These are phyloP conservation scores for Drechmeria coniospora DNA, from an alignment of 2,329 filamentous ascomycete genomes.

Conservation along the genomic window DNA sequence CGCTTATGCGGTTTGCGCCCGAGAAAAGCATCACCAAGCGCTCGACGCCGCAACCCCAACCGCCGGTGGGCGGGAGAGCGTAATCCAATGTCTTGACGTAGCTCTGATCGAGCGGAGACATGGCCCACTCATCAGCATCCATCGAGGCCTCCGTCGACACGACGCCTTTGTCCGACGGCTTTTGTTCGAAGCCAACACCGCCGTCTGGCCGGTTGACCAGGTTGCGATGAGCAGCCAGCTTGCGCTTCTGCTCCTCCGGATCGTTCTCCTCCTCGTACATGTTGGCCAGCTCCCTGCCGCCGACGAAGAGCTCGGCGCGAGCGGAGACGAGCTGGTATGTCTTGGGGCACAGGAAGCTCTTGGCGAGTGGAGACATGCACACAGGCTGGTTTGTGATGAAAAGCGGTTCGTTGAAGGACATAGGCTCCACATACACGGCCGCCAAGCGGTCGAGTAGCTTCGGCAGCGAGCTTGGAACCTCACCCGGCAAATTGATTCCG, in stretches of 20 bases:
- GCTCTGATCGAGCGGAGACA: constrained; percentile 50
- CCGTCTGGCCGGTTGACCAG: constrained; percentile 20
- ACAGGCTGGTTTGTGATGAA: constrained; percentile 86
- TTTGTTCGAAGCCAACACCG: constrained; percentile 13
- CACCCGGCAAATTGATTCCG: constrained; percentile 48
- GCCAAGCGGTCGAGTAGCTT: constrained; percentile 71
- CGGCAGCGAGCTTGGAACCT: constrained; percentile 41
- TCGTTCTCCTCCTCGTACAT: constrained; percentile 98
- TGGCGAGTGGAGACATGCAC: constrained; percentile 80
- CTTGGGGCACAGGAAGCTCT: constrained; percentile 58
- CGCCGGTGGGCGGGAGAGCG: constrained; percentile 86
- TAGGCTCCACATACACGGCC: constrained; percentile 60
- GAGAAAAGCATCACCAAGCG: constrained; percentile 82
- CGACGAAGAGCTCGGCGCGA: constrained; percentile 72
- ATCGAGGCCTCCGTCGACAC: constrained; percentile 22
- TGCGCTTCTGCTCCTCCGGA: constrained; percentile 68
- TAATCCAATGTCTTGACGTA: constrained; percentile 77
- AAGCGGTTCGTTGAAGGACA: constrained; percentile 50
- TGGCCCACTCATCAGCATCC: constrained; percentile 22
- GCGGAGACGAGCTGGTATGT: constrained; percentile 63
- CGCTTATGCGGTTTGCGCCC: constrained; percentile 62
- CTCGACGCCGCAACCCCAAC: constrained; percentile 92
- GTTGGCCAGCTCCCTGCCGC: constrained; percentile 73
- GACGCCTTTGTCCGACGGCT: constrained; percentile 3
- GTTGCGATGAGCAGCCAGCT: constrained; percentile 48